Conservation (phyloP, 805 yeast species). For the Grigorovia yakushimaensis region DNA sequence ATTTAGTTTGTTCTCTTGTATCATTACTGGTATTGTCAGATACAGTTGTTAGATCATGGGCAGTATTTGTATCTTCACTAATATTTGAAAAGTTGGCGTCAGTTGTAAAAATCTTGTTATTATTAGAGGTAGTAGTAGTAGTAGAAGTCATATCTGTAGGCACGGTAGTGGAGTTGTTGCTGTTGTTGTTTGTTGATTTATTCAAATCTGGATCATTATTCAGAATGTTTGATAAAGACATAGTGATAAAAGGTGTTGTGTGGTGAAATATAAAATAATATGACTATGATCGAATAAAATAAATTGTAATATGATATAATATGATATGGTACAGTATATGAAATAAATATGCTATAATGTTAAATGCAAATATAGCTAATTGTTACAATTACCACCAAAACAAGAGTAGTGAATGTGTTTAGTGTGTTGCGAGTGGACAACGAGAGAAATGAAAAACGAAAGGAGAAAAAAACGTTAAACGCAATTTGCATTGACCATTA, state of each 20-base stretch:
- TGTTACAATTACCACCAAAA: neutral
- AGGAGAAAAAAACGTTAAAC: neutral
- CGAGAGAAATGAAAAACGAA: neutral
- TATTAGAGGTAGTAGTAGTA: too few relatives aligned
- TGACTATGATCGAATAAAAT: neutral
- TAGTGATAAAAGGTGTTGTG: slow-evolving; percentile 1
- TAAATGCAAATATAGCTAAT: too few relatives aligned
- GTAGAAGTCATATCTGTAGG: too few relatives aligned
- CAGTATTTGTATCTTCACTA: neutral
- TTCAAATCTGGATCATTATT: slow-evolving; percentile 15
- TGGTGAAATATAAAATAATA: too few relatives aligned
- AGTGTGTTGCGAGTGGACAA: neutral
- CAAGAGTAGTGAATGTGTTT: too few relatives aligned
- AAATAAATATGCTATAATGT: too few relatives aligned
- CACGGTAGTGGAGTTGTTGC: too few relatives aligned
- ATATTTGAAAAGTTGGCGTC: too few relatives aligned
- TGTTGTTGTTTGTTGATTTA: neutral
- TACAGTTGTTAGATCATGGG: neutral
- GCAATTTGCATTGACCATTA: neutral
- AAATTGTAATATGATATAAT: too few relatives aligned
- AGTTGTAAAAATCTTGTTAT: too few relatives aligned
- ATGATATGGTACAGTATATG: too few relatives aligned
- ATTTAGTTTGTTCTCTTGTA: neutral
- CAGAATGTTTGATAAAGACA: slow-evolving; percentile 25
- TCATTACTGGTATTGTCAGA: neutral